Percentiles rank a stretch among this genome's conserved stretches.
Conservation (phyloP, 371 early-diverging fungal species). For the Circinella minor region DNA sequence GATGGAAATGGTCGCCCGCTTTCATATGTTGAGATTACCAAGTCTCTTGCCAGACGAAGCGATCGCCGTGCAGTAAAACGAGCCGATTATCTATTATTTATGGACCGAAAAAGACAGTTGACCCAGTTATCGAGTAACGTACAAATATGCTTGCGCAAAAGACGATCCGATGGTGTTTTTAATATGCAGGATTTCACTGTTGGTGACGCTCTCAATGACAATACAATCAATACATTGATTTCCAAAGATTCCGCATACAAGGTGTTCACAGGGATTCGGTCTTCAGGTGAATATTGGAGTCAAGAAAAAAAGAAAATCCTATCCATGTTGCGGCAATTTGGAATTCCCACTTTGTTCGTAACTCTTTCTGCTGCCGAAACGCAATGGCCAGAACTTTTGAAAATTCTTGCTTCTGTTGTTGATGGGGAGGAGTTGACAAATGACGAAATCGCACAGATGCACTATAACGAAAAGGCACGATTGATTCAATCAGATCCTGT, state of each 20-base stretch:
- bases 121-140: background rate
- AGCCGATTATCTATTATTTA: background rate
- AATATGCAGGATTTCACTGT: background rate
- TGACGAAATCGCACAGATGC: background rate
- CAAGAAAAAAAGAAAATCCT: constrained; percentile 5
- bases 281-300: constrained; percentile 12
- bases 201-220: background rate
- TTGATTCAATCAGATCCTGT: constrained; percentile 16
- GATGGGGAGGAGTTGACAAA: background rate
- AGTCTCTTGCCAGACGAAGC: background rate
- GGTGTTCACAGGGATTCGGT: constrained; percentile 6
- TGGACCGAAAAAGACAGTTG: background rate
- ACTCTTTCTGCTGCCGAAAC: constrained; percentile 18
- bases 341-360: constrained; percentile 14
- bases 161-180: background rate
- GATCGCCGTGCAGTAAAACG: background rate
- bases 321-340: constrained; percentile 17
- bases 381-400: constrained; percentile 14
- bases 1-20: background rate
- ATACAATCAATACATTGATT: background rate
- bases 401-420: constrained; percentile 7
- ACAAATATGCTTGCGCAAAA: background rate
- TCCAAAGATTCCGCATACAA: constrained; percentile 11
- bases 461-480: background rate
- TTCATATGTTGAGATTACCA: background rate